Base-by-base conservation (phyloP, 352 stramenopile genomes). In the Phytopythium delawarense region DNA sequence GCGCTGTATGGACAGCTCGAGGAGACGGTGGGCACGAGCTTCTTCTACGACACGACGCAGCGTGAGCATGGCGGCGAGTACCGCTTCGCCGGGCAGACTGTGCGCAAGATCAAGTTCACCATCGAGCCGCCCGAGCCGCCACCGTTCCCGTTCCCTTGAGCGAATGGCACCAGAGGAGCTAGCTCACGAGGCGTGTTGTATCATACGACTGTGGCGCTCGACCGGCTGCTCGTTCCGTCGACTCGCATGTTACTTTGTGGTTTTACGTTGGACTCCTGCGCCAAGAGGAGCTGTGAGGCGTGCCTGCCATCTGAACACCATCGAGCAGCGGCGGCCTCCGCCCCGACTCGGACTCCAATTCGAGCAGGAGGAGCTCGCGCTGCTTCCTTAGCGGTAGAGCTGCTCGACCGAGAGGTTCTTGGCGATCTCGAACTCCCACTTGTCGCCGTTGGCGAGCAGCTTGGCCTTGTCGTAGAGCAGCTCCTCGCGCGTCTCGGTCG, bases 381-480 rank as follows among this genome's bases (percentile, higher is more conserved):
- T 7, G 15, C 5, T 32, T 32, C 16, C 51, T 96, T 97, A 99
- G 87, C 97, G 95, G 84, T 99, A 99, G 66, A 99, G 88, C 77
- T 99, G 96, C 78, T 99, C 98, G 64, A 92, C 93, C 66, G 98
- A 92, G 60, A 99, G 84, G 80, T 99, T 99, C 82, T 98, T 96
- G 50, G 97, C 97, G 83, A 99, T 99, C 67, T 98, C 96, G 64
- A 98, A 97, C 81, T 99, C 98, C 98, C 98, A 99, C 81, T 98
- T 98, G 81, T 99, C 98, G 42, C 98, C 98, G 81, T 99, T 99
- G 61, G 92, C 90, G 39, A 99, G 88, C 53, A 99, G 78, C 82
- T 99, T 99, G 74, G 98, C 97, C 94, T 99, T 99, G 84, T 99
- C 96, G 79, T 99, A 99, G 30, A 99, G 70, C 39, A 99, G 87